phyloP scores from a whole-genome alignment of 2,329 filamentous ascomycete species.

The Aschersonia sp. region DNA sequence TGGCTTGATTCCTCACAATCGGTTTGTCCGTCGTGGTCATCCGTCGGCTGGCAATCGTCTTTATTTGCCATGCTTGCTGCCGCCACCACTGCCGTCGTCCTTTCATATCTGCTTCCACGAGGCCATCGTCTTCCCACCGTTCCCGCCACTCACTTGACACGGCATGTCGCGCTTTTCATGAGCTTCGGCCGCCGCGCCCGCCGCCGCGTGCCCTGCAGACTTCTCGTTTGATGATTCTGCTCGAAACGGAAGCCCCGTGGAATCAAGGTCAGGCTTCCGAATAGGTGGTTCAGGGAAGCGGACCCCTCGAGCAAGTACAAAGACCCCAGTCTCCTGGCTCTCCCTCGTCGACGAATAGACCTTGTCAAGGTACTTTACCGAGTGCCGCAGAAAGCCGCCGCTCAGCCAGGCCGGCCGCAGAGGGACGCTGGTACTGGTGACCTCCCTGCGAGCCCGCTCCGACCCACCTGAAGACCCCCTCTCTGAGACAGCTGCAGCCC shows the following conservation, averaged over 20 bases:
- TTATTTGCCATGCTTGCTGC: background rate
- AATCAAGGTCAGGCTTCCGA: background rate
- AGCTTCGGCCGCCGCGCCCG: background rate
- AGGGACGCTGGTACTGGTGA: background rate
- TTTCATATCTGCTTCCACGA: background rate
- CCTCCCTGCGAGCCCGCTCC: background rate
- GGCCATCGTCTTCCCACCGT: too few relatives aligned
- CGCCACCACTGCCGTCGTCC: background rate
- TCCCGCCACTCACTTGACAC: too few relatives aligned
- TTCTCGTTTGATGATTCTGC: background rate
- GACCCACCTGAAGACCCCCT: background rate
- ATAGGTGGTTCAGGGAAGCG: slow-evolving; percentile 3
- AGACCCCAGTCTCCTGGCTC: background rate
- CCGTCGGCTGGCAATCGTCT: background rate
- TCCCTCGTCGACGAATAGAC: background rate
- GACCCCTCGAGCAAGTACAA: slow-evolving; percentile 2
- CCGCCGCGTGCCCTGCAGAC: background rate
- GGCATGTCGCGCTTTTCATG: too few relatives aligned
- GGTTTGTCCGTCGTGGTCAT: background rate
- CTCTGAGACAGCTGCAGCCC: background rate
- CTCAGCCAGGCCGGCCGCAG: too few relatives aligned
- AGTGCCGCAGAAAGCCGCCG: too few relatives aligned
- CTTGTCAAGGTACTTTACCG: too few relatives aligned
- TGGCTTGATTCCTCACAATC: background rate
- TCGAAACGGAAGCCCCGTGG: slow-evolving; percentile 6